Percentiles rank a stretch among this genome's conserved stretches.
Conservation (phyloP, 805 yeast species). For the Starmerella gropengiesseri region DNA sequence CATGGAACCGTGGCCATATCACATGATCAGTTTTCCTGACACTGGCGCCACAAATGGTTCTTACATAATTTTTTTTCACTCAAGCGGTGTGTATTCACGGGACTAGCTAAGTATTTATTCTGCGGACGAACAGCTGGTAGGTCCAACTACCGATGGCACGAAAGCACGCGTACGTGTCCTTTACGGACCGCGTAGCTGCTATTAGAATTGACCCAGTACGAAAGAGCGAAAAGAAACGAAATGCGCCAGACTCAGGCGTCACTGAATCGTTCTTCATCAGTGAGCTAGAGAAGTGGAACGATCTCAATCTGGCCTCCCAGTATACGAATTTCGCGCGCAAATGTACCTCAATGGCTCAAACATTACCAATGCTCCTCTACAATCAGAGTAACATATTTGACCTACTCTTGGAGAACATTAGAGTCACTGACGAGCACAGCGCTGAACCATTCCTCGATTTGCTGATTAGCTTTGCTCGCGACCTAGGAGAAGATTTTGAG, state of each 20-base stretch:
- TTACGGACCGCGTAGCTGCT: constrained; percentile 72
- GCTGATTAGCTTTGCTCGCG: constrained; percentile 78
- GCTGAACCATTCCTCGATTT: constrained; percentile 73
- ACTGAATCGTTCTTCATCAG: constrained; percentile 62
- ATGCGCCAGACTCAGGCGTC: constrained; percentile 23
- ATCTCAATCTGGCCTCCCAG: constrained; percentile 63
- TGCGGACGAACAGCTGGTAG: not conserved
- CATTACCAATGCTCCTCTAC: constrained; percentile 70
- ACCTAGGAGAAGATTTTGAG: constrained; percentile 83
- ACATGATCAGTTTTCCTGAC: too few relatives aligned
- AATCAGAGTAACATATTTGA: constrained; percentile 55
- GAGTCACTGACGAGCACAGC: constrained; percentile 53
- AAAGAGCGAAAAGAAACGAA: constrained; percentile 23
- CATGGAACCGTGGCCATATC: too few relatives aligned
- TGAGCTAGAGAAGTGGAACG: constrained; percentile 77
- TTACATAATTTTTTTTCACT: constrained; percentile 5
- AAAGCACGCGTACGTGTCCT: constrained; percentile 44
- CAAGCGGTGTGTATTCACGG: not conserved
- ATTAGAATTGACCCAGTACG: constrained; percentile 67
- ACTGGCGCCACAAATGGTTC: constrained; percentile 1
- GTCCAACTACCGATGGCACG: constrained; percentile 8
- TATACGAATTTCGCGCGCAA: constrained; percentile 54
- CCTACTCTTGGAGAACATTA: constrained; percentile 38
- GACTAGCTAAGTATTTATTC: constrained; percentile 2
- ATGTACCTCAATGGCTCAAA: constrained; percentile 46